A percentile compares a stretch with the other conserved stretches of the same genome.
These are phyloP conservation scores for Eimeria tenella DNA, from an alignment of 169 alveolate genomes.

Conservation along the genomic window DNA sequence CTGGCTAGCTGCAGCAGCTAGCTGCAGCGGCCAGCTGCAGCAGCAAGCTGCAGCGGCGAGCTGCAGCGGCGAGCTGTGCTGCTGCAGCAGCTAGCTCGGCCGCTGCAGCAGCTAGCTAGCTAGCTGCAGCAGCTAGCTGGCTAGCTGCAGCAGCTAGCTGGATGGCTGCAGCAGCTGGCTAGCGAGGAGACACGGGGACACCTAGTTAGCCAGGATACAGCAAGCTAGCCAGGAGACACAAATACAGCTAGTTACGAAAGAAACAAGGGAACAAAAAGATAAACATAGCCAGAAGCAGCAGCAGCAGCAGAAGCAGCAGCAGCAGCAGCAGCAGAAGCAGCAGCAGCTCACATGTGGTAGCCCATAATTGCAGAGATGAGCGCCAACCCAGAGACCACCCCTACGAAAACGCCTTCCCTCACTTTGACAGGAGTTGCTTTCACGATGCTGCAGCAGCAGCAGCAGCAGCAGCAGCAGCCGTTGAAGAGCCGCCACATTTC, in stretches of 20 bases:
- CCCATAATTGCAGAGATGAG: neutral
- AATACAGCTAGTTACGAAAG: neutral
- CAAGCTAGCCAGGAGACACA: too few species aligned
- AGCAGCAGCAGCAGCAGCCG: neutral
- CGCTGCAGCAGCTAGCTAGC: neutral
- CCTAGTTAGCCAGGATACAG: neutral
- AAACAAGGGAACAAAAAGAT: neutral
- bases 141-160: neutral
- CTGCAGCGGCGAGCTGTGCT: neutral
- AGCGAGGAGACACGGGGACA: neutral
- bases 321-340: neutral
- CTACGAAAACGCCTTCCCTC: conserved; percentile 8
- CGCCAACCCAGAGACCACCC: neutral
- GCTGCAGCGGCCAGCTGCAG: neutral
- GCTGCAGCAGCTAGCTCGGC: neutral
- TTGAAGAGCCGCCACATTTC: neutral
- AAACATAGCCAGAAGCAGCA: neutral
- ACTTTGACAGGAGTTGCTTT: neutral
- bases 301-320: neutral
- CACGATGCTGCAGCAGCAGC: conserved; percentile 14
- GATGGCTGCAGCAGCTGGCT: neutral
- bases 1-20: neutral
- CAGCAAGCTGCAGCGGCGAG: neutral
- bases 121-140: neutral
- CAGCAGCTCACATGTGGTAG: conserved; percentile 22